These are phyloP conservation scores for Wallacemonas sp. DNA, from an alignment of 208 protist genomes.

Conservation along the genomic window DNA sequence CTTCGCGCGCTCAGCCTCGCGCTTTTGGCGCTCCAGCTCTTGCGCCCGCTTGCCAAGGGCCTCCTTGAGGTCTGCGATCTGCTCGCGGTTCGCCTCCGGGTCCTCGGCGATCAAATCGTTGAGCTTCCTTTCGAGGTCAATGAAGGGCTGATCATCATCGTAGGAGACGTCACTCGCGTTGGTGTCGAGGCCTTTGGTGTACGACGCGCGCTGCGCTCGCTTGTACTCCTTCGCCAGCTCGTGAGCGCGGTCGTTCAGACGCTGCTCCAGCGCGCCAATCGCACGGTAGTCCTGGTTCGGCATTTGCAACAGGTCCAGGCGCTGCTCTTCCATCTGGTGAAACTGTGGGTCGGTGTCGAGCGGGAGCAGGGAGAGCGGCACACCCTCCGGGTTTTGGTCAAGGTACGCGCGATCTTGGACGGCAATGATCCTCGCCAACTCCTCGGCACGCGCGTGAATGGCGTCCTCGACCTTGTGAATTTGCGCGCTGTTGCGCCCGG, in stretches of 20 bases:
- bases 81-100: slow-evolving; percentile 8
- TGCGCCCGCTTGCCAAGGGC: slow-evolving; percentile 31
- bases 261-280: slow-evolving; percentile 36
- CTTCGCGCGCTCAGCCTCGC: slow-evolving; percentile 33
- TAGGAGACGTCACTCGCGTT: slow-evolving; percentile 30
- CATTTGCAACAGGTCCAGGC: slow-evolving; percentile 39
- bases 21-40: slow-evolving; percentile 43
- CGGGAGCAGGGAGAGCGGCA: slow-evolving; percentile 52
- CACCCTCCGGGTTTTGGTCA: slow-evolving; percentile 47
- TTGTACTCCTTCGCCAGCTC: slow-evolving; percentile 41
- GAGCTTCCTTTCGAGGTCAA: slow-evolving; percentile 57
- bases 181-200: slow-evolving; percentile 26
- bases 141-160: slow-evolving; percentile 43
- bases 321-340: slow-evolving; percentile 39
- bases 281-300: slow-evolving; percentile 22
- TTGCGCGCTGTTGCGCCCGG: slow-evolving; percentile 28
- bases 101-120: slow-evolving; percentile 19
- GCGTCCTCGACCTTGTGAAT: slow-evolving; percentile 37
- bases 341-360: slow-evolving; percentile 51
- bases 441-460: slow-evolving; percentile 43
- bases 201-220: slow-evolving; percentile 32
- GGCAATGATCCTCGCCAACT: slow-evolving; percentile 30
- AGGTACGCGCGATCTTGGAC: slow-evolving; percentile 30
- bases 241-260: slow-evolving; percentile 36
- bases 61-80: slow-evolving; percentile 33